Conservation (phyloP, 2,329 filamentous ascomycete species). For the Myotisia sp. region DNA sequence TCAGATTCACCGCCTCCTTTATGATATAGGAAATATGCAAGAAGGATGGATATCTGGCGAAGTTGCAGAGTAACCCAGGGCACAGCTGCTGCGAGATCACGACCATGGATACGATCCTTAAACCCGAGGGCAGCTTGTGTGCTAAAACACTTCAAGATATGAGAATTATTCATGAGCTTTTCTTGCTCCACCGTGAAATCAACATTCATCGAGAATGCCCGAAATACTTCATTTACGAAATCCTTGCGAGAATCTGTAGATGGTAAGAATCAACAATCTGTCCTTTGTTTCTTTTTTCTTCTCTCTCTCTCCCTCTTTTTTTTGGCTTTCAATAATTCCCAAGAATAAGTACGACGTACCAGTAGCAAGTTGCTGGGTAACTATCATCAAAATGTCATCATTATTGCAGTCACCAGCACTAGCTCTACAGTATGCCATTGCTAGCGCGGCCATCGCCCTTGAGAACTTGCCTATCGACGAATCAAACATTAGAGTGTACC, state of each 20-base stretch:
- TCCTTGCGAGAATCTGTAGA: constrained; percentile 44
- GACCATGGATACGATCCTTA: constrained; percentile 45
- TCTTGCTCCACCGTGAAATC: constrained; percentile 76
- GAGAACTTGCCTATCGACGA: constrained; percentile 23
- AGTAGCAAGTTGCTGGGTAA: constrained; percentile 39
- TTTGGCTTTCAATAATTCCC: not conserved
- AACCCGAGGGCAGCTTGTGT: constrained; percentile 68
- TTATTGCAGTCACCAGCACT: constrained; percentile 39
- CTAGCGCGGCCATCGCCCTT: constrained; percentile 48
- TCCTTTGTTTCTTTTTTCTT: not conserved
- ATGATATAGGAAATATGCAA: constrained; percentile 49
- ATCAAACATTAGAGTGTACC: not conserved
- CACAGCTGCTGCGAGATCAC: constrained; percentile 57
- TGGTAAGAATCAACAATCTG: not conserved
- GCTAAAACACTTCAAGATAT: constrained; percentile 62
- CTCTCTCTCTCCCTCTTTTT: not conserved
- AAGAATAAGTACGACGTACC: constrained; percentile 20
- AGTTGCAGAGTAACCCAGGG: constrained; percentile 62
- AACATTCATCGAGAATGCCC: constrained; percentile 55
- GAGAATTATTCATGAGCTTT: constrained; percentile 55
- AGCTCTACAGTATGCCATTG: constrained; percentile 37
- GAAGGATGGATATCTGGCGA: constrained; percentile 51
- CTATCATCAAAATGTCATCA: constrained; percentile 56
- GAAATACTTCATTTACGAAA: constrained; percentile 53
- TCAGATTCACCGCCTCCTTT: constrained; percentile 36